Conservation (phyloP, 371 early-diverging fungal species). For the Cokeromyces recurvatus region DNA sequence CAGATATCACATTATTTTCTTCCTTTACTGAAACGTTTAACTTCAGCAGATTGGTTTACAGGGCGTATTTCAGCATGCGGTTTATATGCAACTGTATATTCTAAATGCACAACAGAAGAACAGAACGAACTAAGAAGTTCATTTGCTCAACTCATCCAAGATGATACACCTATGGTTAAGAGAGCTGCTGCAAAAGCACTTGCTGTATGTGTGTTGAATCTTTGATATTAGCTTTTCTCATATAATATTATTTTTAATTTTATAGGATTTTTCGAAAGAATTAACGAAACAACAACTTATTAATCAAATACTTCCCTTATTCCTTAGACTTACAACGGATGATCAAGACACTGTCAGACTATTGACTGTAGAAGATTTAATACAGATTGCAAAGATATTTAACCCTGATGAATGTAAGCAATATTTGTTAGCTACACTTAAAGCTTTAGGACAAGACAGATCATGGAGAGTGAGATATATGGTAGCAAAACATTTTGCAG, state of each 20-base stretch:
- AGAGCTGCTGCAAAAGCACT: constrained; percentile 90
- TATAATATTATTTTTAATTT: constrained; percentile 10
- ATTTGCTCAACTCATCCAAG: constrained; percentile 82
- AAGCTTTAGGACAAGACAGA: constrained; percentile 80
- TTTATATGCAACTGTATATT: constrained; percentile 82
- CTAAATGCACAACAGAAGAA: constrained; percentile 61
- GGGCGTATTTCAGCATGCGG: constrained; percentile 92
- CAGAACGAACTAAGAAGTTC: constrained; percentile 81
- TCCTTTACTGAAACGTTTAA: constrained; percentile 87
- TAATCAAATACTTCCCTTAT: constrained; percentile 65
- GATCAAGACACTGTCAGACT: constrained; percentile 97
- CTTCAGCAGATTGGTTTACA: constrained; percentile 98
- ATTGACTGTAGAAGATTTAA: constrained; percentile 88
- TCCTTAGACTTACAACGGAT: constrained; percentile 75
- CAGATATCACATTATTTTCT: constrained; percentile 87
- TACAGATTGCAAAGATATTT: constrained; percentile 82
- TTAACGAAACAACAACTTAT: constrained; percentile 70
- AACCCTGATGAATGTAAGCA: constrained; percentile 74
- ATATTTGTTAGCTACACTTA: constrained; percentile 69
- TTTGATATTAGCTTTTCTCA: too few relatives aligned
- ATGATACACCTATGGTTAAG: constrained; percentile 98
- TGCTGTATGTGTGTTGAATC: too few relatives aligned
- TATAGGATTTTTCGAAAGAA: constrained; percentile 22
- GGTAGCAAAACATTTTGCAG: constrained; percentile 93
- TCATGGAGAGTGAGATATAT: constrained; percentile 98